Base-by-base conservation (phyloP, 257 asterid species). In the Lantana camara region DNA sequence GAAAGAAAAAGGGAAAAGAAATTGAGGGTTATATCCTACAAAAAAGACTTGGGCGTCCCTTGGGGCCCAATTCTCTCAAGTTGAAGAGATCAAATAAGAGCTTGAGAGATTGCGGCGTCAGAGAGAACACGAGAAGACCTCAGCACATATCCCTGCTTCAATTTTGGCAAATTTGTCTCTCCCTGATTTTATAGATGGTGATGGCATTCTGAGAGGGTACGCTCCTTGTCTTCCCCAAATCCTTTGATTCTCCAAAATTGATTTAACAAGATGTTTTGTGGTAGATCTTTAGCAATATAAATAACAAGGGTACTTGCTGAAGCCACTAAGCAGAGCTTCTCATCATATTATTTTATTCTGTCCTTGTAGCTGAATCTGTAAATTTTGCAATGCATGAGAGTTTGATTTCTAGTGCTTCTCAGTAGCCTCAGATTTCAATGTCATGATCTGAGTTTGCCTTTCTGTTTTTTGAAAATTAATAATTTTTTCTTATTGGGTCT, bases 151-250 rank as follows among this genome's bases (percentile, higher is more conserved):
- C 60, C 89, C 96, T 69, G 97, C 96, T 71, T 82, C 95, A 23
- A 82, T 84, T 70, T 45, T 86, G 65, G 96, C 96, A 58, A 81
- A 70, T 84, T 75, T 94, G 64, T 94, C 99, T 9, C 79, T 77
- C 80, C 99, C 99, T 24, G 78, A 68, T 59, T 81, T 81, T 74
- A 60, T 81, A 38, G 80, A 74, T 68, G 99, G 99, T 56, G 96
- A 86, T 80, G 96, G 97, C 82, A 70, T 94, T 76, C 79, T 94
- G 88, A 83, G 78, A 84, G 99, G 96, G 99, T 94, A 86, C 16
- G 46, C 4, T 54, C 65, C 32, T 47, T 63, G n/a, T 37, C 42
- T 67, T 49, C 45, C 57, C 62, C n/a, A 11, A 42, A 22, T 57
- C 40, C 56, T 75, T 63, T 38, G 59, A 58, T 27, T 24, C 56